Evolutionary conservation across 2,329 filamentous ascomycete genomes (phyloP).

Genomic region (Ceratocystis cacaofunesta): DNA sequence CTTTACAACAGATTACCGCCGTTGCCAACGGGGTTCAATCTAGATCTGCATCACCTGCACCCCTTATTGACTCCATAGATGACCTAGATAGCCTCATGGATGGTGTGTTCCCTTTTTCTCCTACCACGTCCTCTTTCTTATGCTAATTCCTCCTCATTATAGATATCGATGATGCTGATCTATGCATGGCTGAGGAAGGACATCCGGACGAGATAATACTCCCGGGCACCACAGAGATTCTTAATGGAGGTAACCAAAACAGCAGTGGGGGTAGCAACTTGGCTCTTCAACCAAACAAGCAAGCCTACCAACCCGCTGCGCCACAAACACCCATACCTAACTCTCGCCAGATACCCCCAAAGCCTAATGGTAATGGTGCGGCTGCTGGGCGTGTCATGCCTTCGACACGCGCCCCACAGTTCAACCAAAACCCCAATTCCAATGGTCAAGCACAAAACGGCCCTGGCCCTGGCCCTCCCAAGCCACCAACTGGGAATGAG

Average conservation of each 20-base stretch:
- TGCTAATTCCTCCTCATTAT: conserved; percentile 21
- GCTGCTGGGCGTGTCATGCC: background rate
- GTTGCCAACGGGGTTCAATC: conserved; percentile 11
- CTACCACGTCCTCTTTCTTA: background rate
- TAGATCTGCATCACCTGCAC: conserved; percentile 12
- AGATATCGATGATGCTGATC: conserved; percentile 66
- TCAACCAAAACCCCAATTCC: background rate
- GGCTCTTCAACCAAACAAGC: conserved; percentile 13
- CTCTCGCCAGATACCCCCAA: background rate
- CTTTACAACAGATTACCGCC: conserved; percentile 25
- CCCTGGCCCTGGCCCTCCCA: conserved; percentile 19
- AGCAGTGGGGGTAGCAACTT: conserved; percentile 14
- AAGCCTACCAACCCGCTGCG: conserved; percentile 2
- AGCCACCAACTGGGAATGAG: conserved; percentile 26
- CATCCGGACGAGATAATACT: conserved; percentile 66
- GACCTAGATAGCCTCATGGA: conserved; percentile 22
- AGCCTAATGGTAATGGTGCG: background rate
- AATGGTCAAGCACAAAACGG: background rate
- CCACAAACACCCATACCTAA: conserved; percentile 7
- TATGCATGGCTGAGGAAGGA: conserved; percentile 51
- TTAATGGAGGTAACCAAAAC: background rate
- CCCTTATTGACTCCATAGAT: conserved; percentile 15
- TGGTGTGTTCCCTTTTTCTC: conserved; percentile 8
- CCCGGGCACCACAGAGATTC: conserved; percentile 19
- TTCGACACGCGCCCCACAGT: background rate